phyloP scores from a whole-genome alignment of 768 basidiomycete genomes.

The Russula compacta region DNA sequence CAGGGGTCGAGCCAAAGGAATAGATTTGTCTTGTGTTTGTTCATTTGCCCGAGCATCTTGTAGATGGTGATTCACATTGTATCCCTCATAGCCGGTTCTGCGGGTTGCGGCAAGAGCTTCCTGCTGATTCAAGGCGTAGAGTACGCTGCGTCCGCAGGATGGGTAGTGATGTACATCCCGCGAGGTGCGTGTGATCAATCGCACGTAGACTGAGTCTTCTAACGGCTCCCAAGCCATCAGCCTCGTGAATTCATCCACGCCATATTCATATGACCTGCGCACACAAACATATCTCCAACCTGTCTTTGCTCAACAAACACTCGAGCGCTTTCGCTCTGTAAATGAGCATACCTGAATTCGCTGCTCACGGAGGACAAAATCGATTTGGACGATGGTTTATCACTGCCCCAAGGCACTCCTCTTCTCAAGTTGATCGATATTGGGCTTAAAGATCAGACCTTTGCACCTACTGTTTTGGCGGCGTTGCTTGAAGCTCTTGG shows the following conservation, averaged over 20 bases:
- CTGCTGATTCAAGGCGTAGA: conserved; percentile 69
- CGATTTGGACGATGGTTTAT: conserved; percentile 38
- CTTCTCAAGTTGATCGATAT: conserved; percentile 48
- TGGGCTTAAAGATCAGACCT: conserved; percentile 44
- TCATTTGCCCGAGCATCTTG: background rate
- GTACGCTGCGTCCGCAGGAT: conserved; percentile 52
- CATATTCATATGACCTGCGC: conserved; percentile 64
- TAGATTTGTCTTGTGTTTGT: conserved; percentile 59
- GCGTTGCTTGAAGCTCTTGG: conserved; percentile 54
- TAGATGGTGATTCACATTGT: conserved; percentile 2
- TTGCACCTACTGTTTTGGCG: conserved; percentile 48
- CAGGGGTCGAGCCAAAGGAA: conserved; percentile 40
- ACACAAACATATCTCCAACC: conserved; percentile 75
- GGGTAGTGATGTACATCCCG: conserved; percentile 83
- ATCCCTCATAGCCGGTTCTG: conserved; percentile 46
- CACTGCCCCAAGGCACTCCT: conserved; percentile 39
- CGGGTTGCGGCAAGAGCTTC: conserved; percentile 77
- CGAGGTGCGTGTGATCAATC: conserved; percentile 39
- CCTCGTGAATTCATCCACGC: conserved; percentile 67
- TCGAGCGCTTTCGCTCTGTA: conserved; percentile 51
- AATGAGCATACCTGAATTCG: conserved; percentile 40
- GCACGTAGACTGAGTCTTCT: background rate
- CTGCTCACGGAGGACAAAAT: conserved; percentile 37
- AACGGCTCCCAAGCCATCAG: conserved; percentile 32
- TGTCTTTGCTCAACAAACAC: conserved; percentile 48